Evolutionary conservation across 2,329 filamentous ascomycete species (phyloP).

Genomic region (Fusarium duplospermum): DNA sequence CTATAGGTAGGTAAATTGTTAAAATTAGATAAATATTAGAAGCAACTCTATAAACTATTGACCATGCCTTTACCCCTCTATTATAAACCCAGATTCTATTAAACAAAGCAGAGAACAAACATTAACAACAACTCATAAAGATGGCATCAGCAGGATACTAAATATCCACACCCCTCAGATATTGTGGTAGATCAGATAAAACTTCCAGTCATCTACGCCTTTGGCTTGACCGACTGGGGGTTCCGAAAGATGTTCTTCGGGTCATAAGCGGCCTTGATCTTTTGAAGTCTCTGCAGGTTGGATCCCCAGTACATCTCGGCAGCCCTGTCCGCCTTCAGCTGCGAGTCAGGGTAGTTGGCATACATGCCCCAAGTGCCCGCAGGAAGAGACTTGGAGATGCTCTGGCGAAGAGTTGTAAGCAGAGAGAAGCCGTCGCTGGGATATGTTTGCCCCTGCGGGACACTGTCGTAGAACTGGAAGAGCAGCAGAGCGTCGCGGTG

Average conservation of each 20-base stretch:
- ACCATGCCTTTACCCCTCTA: neutral
- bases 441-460: conserved; percentile 40
- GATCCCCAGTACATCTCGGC: conserved; percentile 53
- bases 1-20: too few relatives aligned
- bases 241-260: conserved; percentile 54
- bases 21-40: neutral
- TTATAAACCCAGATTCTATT: neutral
- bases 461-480: conserved; percentile 62
- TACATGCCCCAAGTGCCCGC: conserved; percentile 53
- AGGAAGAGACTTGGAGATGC: conserved; percentile 44
- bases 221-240: conserved; percentile 47
- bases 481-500: conserved; percentile 61
- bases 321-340: conserved; percentile 48
- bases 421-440: conserved; percentile 50
- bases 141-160: neutral
- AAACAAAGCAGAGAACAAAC: neutral
- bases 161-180: neutral
- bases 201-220: neutral
- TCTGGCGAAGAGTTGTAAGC: conserved; percentile 49
- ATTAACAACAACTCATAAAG: neutral
- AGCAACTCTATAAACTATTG: neutral
- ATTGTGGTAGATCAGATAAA: neutral
- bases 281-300: conserved; percentile 48
- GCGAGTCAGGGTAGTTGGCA: conserved; percentile 55
- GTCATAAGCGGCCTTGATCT: conserved; percentile 51